Evolutionary conservation across 2,329 filamentous ascomycete species (phyloP).

Genomic region (Aspergillus transmontanensis): DNA sequence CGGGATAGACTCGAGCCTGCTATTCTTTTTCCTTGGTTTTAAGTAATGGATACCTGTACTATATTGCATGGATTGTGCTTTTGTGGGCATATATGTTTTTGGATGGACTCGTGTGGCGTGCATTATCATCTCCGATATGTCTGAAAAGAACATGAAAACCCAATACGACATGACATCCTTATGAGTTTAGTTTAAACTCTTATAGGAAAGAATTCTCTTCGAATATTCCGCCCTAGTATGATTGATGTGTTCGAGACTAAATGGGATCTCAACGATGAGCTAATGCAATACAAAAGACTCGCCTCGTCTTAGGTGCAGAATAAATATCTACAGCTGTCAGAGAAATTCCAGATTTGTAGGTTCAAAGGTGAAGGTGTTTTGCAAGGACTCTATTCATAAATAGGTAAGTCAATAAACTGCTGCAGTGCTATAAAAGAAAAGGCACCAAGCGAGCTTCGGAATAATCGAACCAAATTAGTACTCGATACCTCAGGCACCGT

Average conservation of each 20-base stretch:
- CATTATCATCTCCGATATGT: constrained; percentile 1
- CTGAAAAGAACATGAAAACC: not conserved
- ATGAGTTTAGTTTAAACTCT: not conserved
- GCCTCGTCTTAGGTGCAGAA: not conserved
- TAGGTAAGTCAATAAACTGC: not conserved
- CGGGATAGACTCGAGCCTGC: constrained; percentile 7
- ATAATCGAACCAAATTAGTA: not conserved
- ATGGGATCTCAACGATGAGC: not conserved
- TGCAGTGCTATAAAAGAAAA: not conserved
- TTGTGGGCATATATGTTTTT: constrained; percentile 20
- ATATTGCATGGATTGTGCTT: constrained; percentile 25
- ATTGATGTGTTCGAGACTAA: too few relatives aligned
- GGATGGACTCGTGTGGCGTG: constrained; percentile 11
- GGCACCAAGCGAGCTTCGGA: not conserved
- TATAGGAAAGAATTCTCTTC: not conserved
- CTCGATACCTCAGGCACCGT: not conserved
- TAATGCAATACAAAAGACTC: not conserved
- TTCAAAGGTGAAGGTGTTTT: not conserved
- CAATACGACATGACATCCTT: not conserved
- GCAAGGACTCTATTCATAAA: not conserved
- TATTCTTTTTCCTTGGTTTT: constrained; percentile 15
- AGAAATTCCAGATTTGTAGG: not conserved
- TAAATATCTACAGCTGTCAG: not conserved
- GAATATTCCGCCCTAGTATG: not conserved
- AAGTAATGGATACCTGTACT: constrained; percentile 28